phyloP scores from a whole-genome alignment of 495 filamentous ascomycete genomes.

The Penicillium psychrofluorescens region DNA sequence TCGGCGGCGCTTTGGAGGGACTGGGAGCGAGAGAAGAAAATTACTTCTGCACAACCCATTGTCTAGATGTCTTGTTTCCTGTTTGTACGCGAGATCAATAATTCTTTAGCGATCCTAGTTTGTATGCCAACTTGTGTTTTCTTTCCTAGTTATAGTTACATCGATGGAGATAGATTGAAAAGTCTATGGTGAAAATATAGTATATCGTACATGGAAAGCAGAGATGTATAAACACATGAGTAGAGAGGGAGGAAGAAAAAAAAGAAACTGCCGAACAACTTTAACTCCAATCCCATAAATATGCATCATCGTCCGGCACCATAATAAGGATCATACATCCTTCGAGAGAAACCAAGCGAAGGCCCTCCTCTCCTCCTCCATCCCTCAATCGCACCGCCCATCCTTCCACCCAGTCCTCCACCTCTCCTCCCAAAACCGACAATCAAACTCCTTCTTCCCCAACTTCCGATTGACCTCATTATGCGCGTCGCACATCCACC shows the following conservation, averaged over 20 bases:
- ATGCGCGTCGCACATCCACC: conserved; percentile 96
- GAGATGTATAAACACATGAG: conserved; percentile 1
- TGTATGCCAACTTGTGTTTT: conserved; percentile 19
- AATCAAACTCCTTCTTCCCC: conserved; percentile 90
- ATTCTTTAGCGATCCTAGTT: conserved; percentile 27
- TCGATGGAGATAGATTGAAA: not conserved
- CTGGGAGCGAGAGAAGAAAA: conserved; percentile 11
- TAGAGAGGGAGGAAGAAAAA: not conserved
- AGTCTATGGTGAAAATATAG: not conserved
- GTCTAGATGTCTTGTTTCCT: conserved; percentile 21
- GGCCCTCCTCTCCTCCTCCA: not conserved
- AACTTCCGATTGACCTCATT: conserved; percentile 95
- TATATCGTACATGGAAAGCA: conserved; percentile 4
- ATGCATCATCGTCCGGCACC: too few species aligned
- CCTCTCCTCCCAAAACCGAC: conserved; percentile 82
- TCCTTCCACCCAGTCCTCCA: conserved; percentile 94
- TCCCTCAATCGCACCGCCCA: conserved; percentile 50
- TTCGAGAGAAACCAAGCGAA: not conserved
- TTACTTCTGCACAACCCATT: conserved; percentile 13
- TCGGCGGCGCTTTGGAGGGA: conserved; percentile 15
- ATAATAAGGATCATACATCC: not conserved
- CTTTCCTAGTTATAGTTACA: not conserved
- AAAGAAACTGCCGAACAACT: not conserved
- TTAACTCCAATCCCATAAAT: too few species aligned
- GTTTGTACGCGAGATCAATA: conserved; percentile 22